A percentile compares a stretch with the other conserved stretches of the same genome.
Evolutionary conservation across 2,329 filamentous ascomycete species (phyloP).

Genomic region (Aspergillus eucalypticola): DNA sequence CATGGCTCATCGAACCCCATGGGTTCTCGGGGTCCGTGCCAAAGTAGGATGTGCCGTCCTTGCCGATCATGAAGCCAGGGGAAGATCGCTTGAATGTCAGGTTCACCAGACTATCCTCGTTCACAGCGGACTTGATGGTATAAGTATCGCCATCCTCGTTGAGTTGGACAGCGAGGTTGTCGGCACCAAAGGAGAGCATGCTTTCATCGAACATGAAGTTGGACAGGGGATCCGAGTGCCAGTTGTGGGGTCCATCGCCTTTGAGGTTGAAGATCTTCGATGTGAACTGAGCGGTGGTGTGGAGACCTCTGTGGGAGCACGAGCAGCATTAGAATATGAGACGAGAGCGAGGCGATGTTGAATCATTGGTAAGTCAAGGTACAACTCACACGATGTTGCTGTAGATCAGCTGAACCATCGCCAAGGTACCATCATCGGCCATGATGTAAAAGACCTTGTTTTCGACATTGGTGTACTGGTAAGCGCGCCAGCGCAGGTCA

Average conservation of each 20-base stretch:
- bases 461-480: slow-evolving; percentile 87
- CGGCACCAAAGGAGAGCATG: slow-evolving; percentile 79
- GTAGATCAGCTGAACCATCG: slow-evolving; percentile 89
- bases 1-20: slow-evolving; percentile 90
- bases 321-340: slow-evolving; percentile 10
- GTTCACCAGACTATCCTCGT: slow-evolving; percentile 79
- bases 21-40: slow-evolving; percentile 83
- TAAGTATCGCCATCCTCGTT: slow-evolving; percentile 81
- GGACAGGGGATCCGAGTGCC: slow-evolving; percentile 76
- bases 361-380: background rate
- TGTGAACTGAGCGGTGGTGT: slow-evolving; percentile 91
- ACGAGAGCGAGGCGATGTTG: background rate
- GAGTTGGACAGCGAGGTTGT: slow-evolving; percentile 80
- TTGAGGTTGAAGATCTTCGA: slow-evolving; percentile 84
- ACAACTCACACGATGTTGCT: slow-evolving; percentile 84
- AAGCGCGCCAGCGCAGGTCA: slow-evolving; percentile 77
- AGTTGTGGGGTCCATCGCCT: slow-evolving; percentile 71
- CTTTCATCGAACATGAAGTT: slow-evolving; percentile 84
- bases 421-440: slow-evolving; percentile 73
- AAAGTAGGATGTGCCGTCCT: slow-evolving; percentile 79
- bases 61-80: slow-evolving; percentile 82
- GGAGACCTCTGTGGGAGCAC: slow-evolving; percentile 67
- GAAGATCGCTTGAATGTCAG: slow-evolving; percentile 73
- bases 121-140: slow-evolving; percentile 86
- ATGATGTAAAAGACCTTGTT: slow-evolving; percentile 93